Evolutionary conservation across 179 eudicot genomes (phyloP).

Genomic region (Beta corolliflora): DNA sequence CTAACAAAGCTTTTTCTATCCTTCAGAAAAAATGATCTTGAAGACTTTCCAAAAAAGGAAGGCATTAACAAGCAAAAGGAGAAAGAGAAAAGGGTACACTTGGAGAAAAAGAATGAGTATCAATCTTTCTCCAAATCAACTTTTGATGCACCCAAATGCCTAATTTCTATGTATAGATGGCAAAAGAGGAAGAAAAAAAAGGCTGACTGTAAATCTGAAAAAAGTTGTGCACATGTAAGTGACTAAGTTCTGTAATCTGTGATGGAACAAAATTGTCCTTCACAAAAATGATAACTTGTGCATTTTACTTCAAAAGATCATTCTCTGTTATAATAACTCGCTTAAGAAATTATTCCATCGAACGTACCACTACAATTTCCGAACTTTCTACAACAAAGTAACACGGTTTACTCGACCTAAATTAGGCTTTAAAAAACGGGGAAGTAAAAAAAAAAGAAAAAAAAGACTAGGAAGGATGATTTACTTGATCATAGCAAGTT

Average conservation of each 20-base stretch:
- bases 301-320: constrained; percentile 1
- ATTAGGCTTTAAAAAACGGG: neutral
- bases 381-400: neutral
- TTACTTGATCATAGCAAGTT: constrained; percentile 28
- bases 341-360: too few species aligned
- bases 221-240: constrained; percentile 14
- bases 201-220: constrained; percentile 12
- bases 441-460: too few species aligned
- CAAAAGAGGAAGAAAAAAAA: neutral
- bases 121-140: constrained; percentile 5
- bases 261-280: constrained; percentile 15
- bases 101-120: neutral
- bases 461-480: constrained; percentile 15
- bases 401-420: neutral
- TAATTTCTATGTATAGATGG: neutral
- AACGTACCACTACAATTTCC: too few species aligned
- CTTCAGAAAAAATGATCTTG: constrained; percentile 2
- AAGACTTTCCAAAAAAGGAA: neutral
- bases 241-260: neutral
- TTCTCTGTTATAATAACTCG: too few species aligned
- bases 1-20: neutral
- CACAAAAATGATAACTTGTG: constrained; percentile 22
- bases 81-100: neutral
- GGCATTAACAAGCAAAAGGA: constrained; percentile 2
- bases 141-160: constrained; percentile 11